Conservation (phyloP, 2,329 filamentous ascomycete species). For the Aspergillus transmontanensis region DNA sequence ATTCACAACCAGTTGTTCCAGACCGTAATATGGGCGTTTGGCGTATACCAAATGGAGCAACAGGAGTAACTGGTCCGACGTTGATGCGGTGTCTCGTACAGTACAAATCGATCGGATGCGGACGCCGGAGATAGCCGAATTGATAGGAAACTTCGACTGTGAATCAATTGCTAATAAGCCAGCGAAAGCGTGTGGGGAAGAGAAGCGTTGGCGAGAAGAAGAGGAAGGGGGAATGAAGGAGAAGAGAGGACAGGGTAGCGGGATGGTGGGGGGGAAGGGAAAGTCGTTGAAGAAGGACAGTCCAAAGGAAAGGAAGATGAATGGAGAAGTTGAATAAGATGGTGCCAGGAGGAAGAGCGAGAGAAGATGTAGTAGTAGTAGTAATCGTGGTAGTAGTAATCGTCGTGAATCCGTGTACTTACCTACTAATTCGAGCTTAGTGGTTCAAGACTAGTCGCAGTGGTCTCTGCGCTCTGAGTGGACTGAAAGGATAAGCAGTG, state of each 20-base stretch:
- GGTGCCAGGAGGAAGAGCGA: neutral
- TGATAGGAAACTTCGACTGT: neutral
- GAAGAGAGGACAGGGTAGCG: neutral
- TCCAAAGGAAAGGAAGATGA: conserved; percentile 10
- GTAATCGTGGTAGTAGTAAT: neutral
- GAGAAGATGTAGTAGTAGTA: neutral
- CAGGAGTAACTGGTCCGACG: neutral
- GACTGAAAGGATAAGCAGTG: neutral
- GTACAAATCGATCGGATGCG: conserved; percentile 29
- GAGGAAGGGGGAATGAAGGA: conserved; percentile 1
- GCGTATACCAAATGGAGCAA: neutral
- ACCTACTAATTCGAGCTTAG: conserved; percentile 1
- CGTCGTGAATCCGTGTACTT: conserved; percentile 2
- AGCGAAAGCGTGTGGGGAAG: neutral
- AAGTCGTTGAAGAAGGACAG: neutral
- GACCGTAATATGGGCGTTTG: conserved; percentile 3
- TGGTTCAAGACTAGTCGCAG: neutral
- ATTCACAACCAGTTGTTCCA: neutral
- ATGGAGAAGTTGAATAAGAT: neutral
- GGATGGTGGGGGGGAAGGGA: conserved; percentile 1
- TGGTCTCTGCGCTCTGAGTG: neutral
- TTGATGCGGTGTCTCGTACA: conserved; percentile 13
- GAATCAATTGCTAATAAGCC: conserved; percentile 31
- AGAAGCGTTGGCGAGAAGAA: neutral
- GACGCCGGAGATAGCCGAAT: conserved; percentile 31